Conservation (phyloP, 164 flowering plant species). For the Piper betle region DNA sequence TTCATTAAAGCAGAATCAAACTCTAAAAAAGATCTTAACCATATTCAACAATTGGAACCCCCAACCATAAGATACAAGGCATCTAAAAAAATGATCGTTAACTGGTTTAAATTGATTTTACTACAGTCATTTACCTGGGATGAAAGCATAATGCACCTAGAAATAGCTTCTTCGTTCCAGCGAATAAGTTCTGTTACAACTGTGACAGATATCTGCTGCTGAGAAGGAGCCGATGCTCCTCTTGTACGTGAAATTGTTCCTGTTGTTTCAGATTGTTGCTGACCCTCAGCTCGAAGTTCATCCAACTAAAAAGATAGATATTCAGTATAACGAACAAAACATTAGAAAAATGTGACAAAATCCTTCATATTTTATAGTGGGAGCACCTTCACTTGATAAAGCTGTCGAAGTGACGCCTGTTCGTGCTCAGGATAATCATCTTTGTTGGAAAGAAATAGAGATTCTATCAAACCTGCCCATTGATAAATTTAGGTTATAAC, state of each 20-base stretch:
- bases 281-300: slow-evolving; percentile 75
- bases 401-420: slow-evolving; percentile 81
- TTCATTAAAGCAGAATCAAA: no score
- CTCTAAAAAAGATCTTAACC: no score
- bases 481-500: slow-evolving; percentile 3
- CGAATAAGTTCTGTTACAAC: slow-evolving; percentile 97
- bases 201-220: slow-evolving; percentile 90
- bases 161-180: slow-evolving; percentile 99
- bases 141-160: slow-evolving; percentile 83
- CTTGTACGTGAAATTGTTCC: slow-evolving; percentile 87
- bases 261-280: slow-evolving; percentile 51
- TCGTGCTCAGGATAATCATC: slow-evolving; percentile 95
- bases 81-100: no score
- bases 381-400: slow-evolving; percentile 69
- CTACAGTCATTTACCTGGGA: slow-evolving; percentile 46
- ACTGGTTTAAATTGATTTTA: neutral
- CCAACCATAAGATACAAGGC: no score
- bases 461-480: slow-evolving; percentile 74
- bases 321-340: slow-evolving; percentile 3
- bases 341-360: neutral
- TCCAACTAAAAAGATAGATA: slow-evolving; percentile 47
- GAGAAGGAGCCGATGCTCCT: slow-evolving; percentile 71
- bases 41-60: no score
- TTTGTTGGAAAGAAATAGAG: slow-evolving; percentile 70
- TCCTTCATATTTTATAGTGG: neutral